phyloP scores from a whole-genome alignment of 2,329 filamentous ascomycete species.

The Monosporascus sp. region DNA sequence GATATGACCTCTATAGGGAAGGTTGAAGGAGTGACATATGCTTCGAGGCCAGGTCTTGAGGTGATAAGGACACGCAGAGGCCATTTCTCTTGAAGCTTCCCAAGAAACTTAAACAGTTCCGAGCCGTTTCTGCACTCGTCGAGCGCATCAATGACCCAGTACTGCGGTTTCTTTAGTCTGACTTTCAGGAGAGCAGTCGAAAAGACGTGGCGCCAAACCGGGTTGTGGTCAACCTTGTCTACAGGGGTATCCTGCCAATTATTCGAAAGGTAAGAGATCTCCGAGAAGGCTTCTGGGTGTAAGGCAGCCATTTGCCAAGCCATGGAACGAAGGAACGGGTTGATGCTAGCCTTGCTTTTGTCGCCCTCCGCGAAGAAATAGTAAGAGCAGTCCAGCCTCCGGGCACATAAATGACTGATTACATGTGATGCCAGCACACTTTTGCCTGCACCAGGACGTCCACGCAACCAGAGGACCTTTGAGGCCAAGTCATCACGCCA shows the following conservation, averaged over 20 bases:
- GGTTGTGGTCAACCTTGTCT: constrained; percentile 16
- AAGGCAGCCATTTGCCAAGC: constrained; percentile 25
- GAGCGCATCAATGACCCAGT: constrained; percentile 28
- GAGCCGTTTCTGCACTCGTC: constrained; percentile 21
- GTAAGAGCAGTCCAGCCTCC: constrained; percentile 4
- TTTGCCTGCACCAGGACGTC: constrained; percentile 9
- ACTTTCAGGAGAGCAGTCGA: constrained; percentile 16
- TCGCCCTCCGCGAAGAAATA: constrained; percentile 6
- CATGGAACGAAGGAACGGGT: constrained; percentile 20
- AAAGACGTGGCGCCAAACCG: constrained; percentile 22
- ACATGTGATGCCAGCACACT: constrained; percentile 5
- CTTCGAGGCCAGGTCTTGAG: constrained; percentile 14
- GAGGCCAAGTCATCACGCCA: constrained; percentile 5
- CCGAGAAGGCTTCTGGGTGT: constrained; percentile 12
- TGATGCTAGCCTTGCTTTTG: constrained; percentile 27
- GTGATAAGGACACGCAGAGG: constrained; percentile 23
- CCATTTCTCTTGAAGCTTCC: constrained; percentile 15
- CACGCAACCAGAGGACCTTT: constrained; percentile 8
- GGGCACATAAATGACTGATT: constrained; percentile 3
- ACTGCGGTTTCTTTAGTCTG: constrained; percentile 16
- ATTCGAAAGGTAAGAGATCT: constrained; percentile 6
- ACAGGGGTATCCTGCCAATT: constrained; percentile 11
- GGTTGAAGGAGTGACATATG: not conserved
- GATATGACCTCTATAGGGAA: constrained; percentile 8
- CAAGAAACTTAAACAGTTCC: constrained; percentile 19